Conservation (phyloP, 345 rosid species). For the Raphanus raphanistrum region DNA sequence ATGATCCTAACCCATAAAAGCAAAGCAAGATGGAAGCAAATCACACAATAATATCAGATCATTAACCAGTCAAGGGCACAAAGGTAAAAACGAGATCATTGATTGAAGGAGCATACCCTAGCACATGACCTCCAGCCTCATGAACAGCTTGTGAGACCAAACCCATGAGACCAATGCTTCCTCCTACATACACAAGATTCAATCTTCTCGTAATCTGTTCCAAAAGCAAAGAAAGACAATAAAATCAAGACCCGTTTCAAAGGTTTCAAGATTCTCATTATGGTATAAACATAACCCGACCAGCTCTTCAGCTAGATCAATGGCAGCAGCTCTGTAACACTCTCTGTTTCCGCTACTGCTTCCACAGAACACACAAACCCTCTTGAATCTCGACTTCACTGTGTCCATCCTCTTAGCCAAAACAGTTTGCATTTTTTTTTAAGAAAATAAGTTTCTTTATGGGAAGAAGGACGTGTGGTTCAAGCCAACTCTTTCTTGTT, state of each 20-base stretch:
- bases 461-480: conserved; percentile 25
- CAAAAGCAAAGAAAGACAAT: not conserved
- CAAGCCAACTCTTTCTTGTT: conserved; percentile 37
- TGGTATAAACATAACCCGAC: conserved; percentile 26
- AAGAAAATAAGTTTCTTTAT: conserved; percentile 8
- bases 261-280: conserved; percentile 3
- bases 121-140: conserved; percentile 78
- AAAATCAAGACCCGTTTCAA: conserved; percentile 13
- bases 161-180: conserved; percentile 95
- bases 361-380: conserved; percentile 79
- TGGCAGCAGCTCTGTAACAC: conserved; percentile 76
- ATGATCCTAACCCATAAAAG: conserved; percentile 55
- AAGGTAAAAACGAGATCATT: not conserved
- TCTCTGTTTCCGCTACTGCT: conserved; percentile 85
- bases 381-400: conserved; percentile 67
- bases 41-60: conserved; percentile 16
- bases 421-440: not conserved
- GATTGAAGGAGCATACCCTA: conserved; percentile 54
- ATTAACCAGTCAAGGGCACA: not conserved
- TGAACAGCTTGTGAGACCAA: conserved; percentile 82
- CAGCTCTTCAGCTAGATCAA: conserved; percentile 80
- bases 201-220: conserved; percentile 63
- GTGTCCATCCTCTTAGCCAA: conserved; percentile 24
- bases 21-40: conserved; percentile 3
- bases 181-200: conserved; percentile 96